These are phyloP conservation scores for Cercospora sp. DNA, from an alignment of 2,329 filamentous ascomycete genomes.

Conservation along the genomic window DNA sequence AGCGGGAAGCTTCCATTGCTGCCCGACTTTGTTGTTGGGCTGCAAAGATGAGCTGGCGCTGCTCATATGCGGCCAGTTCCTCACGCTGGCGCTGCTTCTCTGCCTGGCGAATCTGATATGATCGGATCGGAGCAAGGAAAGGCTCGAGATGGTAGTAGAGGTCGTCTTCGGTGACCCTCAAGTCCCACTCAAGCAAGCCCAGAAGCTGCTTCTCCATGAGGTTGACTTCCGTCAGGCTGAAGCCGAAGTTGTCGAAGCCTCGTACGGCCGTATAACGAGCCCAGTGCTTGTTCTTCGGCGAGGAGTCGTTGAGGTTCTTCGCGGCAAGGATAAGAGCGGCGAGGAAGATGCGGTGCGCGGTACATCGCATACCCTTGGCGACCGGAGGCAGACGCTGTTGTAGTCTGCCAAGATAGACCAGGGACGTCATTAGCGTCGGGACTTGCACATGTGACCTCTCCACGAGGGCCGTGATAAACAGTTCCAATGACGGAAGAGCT, in stretches of 20 bases:
- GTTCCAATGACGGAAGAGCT: conserved; percentile 73
- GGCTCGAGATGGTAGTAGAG: conserved; percentile 83
- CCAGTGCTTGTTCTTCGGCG: conserved; percentile 99
- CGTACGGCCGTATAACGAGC: conserved; percentile 83
- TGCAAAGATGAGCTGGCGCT: conserved; percentile 40
- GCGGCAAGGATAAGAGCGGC: conserved; percentile 81
- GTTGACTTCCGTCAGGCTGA: conserved; percentile 94
- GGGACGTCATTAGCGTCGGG: conserved; percentile 91
- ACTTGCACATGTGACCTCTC: conserved; percentile 94
- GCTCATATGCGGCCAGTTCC: conserved; percentile 39
- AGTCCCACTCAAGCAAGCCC: conserved; percentile 91
- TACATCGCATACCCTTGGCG: conserved; percentile 94
- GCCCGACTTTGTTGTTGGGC: conserved; percentile 41
- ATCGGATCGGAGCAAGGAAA: conserved; percentile 83
- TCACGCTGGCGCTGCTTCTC: conserved; percentile 53
- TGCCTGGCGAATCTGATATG: conserved; percentile 55
- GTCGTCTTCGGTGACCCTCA: conserved; percentile 80
- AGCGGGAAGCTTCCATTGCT: conserved; percentile 31
- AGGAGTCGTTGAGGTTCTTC: conserved; percentile 98
- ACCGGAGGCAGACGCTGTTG: conserved; percentile 84
- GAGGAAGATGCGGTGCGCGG: conserved; percentile 95
- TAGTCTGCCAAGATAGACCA: conserved; percentile 88
- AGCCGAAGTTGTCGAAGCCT: conserved; percentile 76
- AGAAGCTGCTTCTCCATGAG: conserved; percentile 99
- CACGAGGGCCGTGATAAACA: conserved; percentile 90